Percentiles rank a stretch among this genome's conserved stretches.
Evolutionary conservation across 2,329 filamentous ascomycete genomes (phyloP).

Genomic region (Hypomyces rosellus): DNA sequence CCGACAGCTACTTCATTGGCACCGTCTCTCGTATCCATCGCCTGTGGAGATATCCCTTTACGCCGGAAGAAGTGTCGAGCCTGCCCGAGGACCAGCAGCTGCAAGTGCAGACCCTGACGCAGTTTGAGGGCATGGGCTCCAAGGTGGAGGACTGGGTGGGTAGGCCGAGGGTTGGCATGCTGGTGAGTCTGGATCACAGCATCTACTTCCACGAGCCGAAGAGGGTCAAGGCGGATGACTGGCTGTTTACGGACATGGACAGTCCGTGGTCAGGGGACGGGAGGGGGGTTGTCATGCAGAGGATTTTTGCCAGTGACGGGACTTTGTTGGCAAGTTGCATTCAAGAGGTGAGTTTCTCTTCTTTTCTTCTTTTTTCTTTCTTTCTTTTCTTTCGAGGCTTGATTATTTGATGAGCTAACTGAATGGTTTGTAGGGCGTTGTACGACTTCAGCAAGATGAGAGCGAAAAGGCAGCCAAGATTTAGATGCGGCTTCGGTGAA

Average conservation of each 20-base stretch:
- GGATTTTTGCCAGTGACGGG: constrained; percentile 65
- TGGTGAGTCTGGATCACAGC: constrained; percentile 73
- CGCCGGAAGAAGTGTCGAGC: constrained; percentile 47
- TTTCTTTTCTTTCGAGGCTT: neutral
- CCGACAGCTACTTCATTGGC: constrained; percentile 87
- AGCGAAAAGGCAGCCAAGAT: constrained; percentile 28
- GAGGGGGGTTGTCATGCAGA: constrained; percentile 67
- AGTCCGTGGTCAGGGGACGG: constrained; percentile 76
- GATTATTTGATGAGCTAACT: constrained; percentile 1
- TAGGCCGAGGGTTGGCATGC: constrained; percentile 67
- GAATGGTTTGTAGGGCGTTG: constrained; percentile 36
- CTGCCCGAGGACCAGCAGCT: constrained; percentile 36
- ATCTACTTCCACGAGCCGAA: constrained; percentile 62
- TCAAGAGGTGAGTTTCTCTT: constrained; percentile 64
- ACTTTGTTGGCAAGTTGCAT: constrained; percentile 71
- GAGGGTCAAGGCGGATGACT: constrained; percentile 57
- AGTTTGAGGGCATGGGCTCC: constrained; percentile 35
- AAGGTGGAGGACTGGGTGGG: constrained; percentile 41
- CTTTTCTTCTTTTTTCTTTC: too few relatives aligned
- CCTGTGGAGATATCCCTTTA: constrained; percentile 64
- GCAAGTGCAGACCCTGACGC: constrained; percentile 32
- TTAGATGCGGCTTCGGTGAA: constrained; percentile 12
- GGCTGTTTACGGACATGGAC: constrained; percentile 76
- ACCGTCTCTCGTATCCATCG: constrained; percentile 77
- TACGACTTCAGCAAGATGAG: constrained; percentile 41